These are phyloP conservation scores for Penicillium decumbens DNA, from an alignment of 2,329 filamentous ascomycete species.

Conservation along the genomic window DNA sequence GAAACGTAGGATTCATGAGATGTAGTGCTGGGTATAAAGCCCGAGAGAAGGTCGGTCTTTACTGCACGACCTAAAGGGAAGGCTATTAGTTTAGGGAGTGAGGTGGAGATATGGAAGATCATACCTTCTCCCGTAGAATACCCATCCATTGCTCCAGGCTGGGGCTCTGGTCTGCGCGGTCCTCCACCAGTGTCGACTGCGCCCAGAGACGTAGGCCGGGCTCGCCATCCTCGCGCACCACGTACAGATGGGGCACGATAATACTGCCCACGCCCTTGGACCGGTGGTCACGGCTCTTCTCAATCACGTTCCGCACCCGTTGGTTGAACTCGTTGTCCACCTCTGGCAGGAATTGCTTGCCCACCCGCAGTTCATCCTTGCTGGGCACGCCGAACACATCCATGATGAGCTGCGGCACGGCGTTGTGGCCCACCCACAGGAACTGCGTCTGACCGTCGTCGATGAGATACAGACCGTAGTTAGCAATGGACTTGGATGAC, in stretches of 20 bases:
- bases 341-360: conserved; percentile 81
- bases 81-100: conserved; percentile 7
- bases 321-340: conserved; percentile 97
- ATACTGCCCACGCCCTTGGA: conserved; percentile 88
- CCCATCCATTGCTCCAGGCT: conserved; percentile 93
- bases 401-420: conserved; percentile 77
- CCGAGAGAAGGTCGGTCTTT: background rate
- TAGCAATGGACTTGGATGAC: conserved; percentile 78
- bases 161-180: conserved; percentile 87
- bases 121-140: conserved; percentile 87
- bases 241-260: conserved; percentile 83
- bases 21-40: background rate
- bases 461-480: conserved; percentile 91
- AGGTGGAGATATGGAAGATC: conserved; percentile 21
- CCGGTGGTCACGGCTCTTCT: conserved; percentile 86
- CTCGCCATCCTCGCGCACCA: conserved; percentile 93
- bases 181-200: conserved; percentile 90
- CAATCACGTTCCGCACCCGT: conserved; percentile 79
- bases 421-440: conserved; percentile 90
- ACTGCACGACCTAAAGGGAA: conserved; percentile 16
- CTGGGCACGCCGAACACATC: conserved; percentile 91
- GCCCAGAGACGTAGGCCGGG: conserved; percentile 94
- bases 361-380: conserved; percentile 77
- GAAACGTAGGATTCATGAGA: conserved; percentile 4
- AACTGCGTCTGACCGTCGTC: conserved; percentile 98